phyloP scores from a whole-genome alignment of 1,284 basidiomycete genomes.

The Apiotrichum gamsii region DNA sequence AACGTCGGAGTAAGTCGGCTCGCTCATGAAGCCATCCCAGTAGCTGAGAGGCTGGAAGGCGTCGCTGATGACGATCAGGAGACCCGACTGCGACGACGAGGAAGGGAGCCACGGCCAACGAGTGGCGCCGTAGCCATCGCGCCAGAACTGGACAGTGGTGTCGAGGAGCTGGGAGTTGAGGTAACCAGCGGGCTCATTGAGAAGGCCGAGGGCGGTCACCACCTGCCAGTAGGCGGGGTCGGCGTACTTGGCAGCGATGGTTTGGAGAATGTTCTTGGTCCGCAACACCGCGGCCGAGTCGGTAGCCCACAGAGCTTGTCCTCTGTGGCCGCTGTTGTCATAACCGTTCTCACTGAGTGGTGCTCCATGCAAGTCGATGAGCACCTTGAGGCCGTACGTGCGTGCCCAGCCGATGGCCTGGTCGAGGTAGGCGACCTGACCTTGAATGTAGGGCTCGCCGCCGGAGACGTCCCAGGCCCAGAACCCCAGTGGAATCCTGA shows the following conservation, averaged over 20 bases:
- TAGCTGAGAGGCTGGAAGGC: constrained; percentile 72
- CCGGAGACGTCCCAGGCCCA: constrained; percentile 80
- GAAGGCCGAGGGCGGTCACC: constrained; percentile 53
- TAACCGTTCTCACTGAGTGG: constrained; percentile 74
- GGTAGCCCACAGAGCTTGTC: constrained; percentile 64
- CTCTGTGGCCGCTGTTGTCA: constrained; percentile 73
- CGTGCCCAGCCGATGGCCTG: constrained; percentile 70
- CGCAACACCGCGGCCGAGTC: constrained; percentile 62
- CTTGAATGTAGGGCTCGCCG: constrained; percentile 61
- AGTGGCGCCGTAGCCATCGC: constrained; percentile 56
- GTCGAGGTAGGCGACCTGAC: constrained; percentile 49
- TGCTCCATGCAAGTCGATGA: constrained; percentile 62
- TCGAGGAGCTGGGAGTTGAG: constrained; percentile 54
- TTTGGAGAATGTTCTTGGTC: constrained; percentile 48
- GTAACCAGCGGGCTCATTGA: constrained; percentile 72
- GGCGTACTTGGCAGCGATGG: constrained; percentile 9
- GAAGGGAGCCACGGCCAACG: constrained; percentile 61
- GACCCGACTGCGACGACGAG: constrained; percentile 24
- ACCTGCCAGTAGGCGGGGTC: constrained; percentile 50
- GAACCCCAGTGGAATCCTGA: constrained; percentile 69
- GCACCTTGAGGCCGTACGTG: constrained; percentile 68
- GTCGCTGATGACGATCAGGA: constrained; percentile 65
- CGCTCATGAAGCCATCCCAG: constrained; percentile 65
- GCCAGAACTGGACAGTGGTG: constrained; percentile 63
- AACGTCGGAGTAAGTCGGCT: constrained; percentile 57